These are phyloP conservation scores for Pythium volutum DNA, from an alignment of 352 stramenopile genomes.

Conservation along the genomic window DNA sequence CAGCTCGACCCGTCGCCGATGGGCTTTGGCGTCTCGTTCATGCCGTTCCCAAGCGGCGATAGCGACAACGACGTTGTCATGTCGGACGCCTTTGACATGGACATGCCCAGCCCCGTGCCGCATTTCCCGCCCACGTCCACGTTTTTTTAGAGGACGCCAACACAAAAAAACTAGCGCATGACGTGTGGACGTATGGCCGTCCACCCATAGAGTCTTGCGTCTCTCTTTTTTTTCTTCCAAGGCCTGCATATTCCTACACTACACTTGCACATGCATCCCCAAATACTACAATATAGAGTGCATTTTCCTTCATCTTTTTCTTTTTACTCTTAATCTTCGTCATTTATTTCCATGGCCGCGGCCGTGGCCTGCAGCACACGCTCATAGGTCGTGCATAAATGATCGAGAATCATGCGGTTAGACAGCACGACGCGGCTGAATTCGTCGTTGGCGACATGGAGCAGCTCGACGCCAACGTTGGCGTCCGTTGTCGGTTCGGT, in stretches of 20 bases:
- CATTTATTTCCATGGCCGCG: slow-evolving; percentile 1
- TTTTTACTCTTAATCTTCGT: neutral
- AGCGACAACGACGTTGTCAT: slow-evolving; percentile 18
- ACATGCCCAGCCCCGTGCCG: slow-evolving; percentile 17
- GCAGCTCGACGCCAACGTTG: slow-evolving; percentile 43
- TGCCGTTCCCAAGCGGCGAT: neutral
- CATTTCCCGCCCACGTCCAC: slow-evolving; percentile 21
- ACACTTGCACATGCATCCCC: slow-evolving; percentile 7
- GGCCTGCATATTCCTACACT: neutral
- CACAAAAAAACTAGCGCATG: neutral
- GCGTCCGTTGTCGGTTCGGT: neutral
- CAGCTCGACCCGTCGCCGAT: slow-evolving; percentile 25
- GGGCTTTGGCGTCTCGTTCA: slow-evolving; percentile 11
- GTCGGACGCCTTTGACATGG: slow-evolving; percentile 18
- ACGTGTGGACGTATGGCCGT: neutral
- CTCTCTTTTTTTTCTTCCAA: neutral
- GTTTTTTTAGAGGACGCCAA: slow-evolving; percentile 11
- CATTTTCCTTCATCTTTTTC: neutral
- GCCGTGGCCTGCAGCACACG: slow-evolving; percentile 35
- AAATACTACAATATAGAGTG: slow-evolving; percentile 12
- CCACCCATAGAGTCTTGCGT: neutral
- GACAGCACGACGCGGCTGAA: slow-evolving; percentile 76
- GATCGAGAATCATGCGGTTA: slow-evolving; percentile 81
- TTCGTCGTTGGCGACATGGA: slow-evolving; percentile 61
- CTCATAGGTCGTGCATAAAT: slow-evolving; percentile 85